phyloP scores from a whole-genome alignment of 495 filamentous ascomycete species.

The Parmelia sp. region DNA sequence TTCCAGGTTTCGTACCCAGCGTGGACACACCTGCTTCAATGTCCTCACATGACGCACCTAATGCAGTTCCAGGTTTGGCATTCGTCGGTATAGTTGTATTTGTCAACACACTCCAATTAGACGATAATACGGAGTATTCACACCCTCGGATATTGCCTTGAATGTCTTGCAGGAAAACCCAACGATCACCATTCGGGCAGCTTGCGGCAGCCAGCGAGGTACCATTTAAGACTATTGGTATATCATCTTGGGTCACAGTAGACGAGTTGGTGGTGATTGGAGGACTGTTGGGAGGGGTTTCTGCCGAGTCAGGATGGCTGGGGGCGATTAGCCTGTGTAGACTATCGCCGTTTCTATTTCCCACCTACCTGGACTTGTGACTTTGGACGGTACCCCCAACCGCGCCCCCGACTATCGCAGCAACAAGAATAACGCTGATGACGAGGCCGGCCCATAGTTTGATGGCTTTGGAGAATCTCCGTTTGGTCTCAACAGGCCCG shows the following conservation, averaged over 20 bases:
- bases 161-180: not conserved
- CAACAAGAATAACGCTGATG: not conserved
- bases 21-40: not conserved
- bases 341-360: not conserved
- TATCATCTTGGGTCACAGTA: not conserved
- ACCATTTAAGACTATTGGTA: not conserved
- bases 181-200: not conserved
- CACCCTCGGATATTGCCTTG: not conserved
- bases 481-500: not conserved
- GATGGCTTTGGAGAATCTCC: not conserved
- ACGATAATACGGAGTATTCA: not conserved
- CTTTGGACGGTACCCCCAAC: not conserved
- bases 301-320: not conserved
- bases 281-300: not conserved
- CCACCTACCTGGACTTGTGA: not conserved
- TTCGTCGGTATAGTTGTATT: not conserved
- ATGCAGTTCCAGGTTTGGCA: not conserved
- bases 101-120: not conserved
- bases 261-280: not conserved
- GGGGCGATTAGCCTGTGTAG: not conserved
- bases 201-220: not conserved
- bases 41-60: not conserved
- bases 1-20: not conserved
- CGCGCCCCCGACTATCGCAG: not conserved
- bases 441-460: not conserved